A percentile compares a stretch with the other conserved stretches of the same genome.
phyloP scores from a whole-genome alignment of 2,329 filamentous ascomycete genomes.

The Nannizziopsis arthrosporioides region DNA sequence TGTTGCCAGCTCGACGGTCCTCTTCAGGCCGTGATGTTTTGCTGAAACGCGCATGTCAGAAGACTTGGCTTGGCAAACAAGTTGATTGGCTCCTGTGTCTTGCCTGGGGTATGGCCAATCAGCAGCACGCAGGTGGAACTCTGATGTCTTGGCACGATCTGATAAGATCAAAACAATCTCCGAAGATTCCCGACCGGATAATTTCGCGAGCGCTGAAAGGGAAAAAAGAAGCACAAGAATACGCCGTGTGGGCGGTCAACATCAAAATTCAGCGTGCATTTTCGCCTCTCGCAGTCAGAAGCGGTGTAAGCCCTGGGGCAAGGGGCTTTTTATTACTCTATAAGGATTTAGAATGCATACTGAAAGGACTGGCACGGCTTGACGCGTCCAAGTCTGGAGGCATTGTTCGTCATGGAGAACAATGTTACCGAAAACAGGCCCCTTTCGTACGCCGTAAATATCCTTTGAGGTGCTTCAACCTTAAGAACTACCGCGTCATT shows the following conservation, averaged over 20 bases:
- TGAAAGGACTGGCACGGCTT: too few species aligned
- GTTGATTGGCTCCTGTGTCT: conserved; percentile 3
- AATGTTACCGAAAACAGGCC: conserved; percentile 7
- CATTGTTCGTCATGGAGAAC: conserved; percentile 1
- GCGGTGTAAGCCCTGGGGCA: too few species aligned
- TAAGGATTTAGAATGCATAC: too few species aligned
- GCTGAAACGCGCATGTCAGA: conserved; percentile 6
- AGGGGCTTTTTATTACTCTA: too few species aligned
- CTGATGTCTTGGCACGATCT: too few species aligned
- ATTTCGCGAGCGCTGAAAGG: too few species aligned
- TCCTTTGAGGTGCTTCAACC: background rate
- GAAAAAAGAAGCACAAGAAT: too few species aligned
- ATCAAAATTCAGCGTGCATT: too few species aligned
- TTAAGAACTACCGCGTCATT: background rate
- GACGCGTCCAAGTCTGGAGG: too few species aligned
- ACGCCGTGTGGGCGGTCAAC: background rate
- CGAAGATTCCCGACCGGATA: too few species aligned
- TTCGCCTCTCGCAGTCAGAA: too few species aligned
- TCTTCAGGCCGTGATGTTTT: background rate
- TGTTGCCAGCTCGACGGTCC: background rate
- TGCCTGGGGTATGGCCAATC: background rate
- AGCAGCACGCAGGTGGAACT: background rate
- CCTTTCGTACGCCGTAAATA: background rate
- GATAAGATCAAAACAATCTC: too few species aligned
- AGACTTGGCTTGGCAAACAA: conserved; percentile 3